Percentiles rank a stretch among this genome's conserved stretches.
phyloP scores from a whole-genome alignment of 2,329 filamentous ascomycete genomes.

The Trichoderma endophyticum region DNA sequence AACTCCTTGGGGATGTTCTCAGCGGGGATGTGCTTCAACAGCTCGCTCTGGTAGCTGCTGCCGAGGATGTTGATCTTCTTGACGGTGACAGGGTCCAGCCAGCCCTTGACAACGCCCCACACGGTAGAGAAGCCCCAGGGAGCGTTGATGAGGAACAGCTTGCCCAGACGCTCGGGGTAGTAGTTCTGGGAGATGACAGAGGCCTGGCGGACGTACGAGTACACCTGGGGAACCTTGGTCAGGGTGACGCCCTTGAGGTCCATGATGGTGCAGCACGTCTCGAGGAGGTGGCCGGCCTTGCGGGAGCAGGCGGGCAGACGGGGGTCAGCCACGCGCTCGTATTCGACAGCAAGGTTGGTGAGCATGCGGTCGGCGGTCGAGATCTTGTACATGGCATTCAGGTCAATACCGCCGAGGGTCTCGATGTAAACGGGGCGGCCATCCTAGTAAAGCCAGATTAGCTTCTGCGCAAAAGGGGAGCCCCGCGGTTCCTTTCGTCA shows the following conservation, averaged over 20 bases:
- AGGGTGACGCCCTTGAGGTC: constrained; percentile 93
- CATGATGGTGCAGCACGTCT: constrained; percentile 98
- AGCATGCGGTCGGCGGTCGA: constrained; percentile 92
- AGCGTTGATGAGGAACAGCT: constrained; percentile 96
- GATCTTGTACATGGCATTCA: constrained; percentile 87
- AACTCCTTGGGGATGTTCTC: constrained; percentile 89
- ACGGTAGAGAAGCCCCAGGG: constrained; percentile 90
- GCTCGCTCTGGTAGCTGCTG: constrained; percentile 73
- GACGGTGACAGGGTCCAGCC: constrained; percentile 95
- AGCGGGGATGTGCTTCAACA: constrained; percentile 77
- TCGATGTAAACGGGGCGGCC: constrained; percentile 97
- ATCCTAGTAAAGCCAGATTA: constrained; percentile 57
- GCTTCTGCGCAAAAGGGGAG: not conserved
- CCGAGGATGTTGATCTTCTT: constrained; percentile 93
- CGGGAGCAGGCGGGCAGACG: constrained; percentile 93
- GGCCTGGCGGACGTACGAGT: constrained; percentile 80
- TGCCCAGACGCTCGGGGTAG: constrained; percentile 95
- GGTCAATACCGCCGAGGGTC: constrained; percentile 88
- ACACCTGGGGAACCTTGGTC: constrained; percentile 76
- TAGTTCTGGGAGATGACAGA: constrained; percentile 95
- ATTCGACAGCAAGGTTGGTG: constrained; percentile 93
- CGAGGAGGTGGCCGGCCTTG: constrained; percentile 82
- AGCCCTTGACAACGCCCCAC: constrained; percentile 84
- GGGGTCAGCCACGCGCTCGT: constrained; percentile 92
- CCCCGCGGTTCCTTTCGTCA: not conserved